Conservation (phyloP, 768 basidiomycete species). For the Pholiota microspora region DNA sequence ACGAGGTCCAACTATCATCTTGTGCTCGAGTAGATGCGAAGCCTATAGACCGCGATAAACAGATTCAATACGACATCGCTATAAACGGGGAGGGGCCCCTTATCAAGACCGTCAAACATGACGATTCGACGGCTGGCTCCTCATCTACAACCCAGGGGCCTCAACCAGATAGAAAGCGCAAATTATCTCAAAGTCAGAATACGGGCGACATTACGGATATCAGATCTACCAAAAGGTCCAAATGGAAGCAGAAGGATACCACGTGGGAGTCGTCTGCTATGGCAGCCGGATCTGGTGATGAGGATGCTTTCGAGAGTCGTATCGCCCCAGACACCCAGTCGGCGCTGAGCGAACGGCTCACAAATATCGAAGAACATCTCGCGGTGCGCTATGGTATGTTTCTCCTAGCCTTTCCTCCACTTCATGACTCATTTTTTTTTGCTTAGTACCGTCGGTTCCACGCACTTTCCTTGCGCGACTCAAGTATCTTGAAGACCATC, state of each 20-base stretch:
- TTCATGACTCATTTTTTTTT: neutral
- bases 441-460: constrained; percentile 68
- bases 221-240: neutral
- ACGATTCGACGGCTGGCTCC: too few species aligned
- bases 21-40: constrained; percentile 79
- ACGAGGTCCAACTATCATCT: constrained; percentile 33
- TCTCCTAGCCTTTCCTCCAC: neutral
- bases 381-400: constrained; percentile 69
- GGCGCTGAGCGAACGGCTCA: constrained; percentile 60
- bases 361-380: constrained; percentile 69
- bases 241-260: neutral
- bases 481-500: constrained; percentile 73
- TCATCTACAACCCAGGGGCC: neutral
- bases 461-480: constrained; percentile 62
- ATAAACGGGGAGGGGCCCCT: constrained; percentile 81
- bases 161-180: neutral
- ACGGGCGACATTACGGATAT: too few species aligned
- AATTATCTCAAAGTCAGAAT: neutral
- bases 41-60: constrained; percentile 65
- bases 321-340: constrained; percentile 48
- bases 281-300: constrained; percentile 12
- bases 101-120: constrained; percentile 42
- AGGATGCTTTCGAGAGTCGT: constrained; percentile 9
- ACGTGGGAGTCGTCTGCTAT: neutral
- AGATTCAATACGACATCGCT: constrained; percentile 88